Conservation (phyloP, 805 yeast species). For the Nakazawaea ishiwadae region DNA sequence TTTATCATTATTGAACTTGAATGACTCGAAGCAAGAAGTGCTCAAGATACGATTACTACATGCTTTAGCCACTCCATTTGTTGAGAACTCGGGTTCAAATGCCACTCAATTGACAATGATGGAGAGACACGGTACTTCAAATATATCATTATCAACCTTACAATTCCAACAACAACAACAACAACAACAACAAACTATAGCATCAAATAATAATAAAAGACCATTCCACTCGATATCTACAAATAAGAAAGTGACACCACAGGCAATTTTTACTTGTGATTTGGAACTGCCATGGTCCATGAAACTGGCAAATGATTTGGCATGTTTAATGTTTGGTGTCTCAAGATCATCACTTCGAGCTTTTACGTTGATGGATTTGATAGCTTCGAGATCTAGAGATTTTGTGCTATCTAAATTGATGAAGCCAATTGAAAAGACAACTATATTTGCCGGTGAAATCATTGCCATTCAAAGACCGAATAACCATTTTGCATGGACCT, state of each 20-base stretch:
- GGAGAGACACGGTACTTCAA: slow-evolving; percentile 13
- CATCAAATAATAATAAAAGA: slow-evolving; percentile 7
- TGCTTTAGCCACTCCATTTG: slow-evolving; percentile 67
- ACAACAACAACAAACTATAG: too few relatives aligned
- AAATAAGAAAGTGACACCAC: slow-evolving; percentile 67
- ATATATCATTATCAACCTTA: slow-evolving; percentile 26
- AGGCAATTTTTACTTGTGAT: slow-evolving; percentile 81
- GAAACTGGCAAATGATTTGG: slow-evolving; percentile 83
- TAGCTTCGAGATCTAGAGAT: slow-evolving; percentile 70
- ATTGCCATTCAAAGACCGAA: slow-evolving; percentile 74
- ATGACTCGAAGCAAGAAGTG: slow-evolving; percentile 32
- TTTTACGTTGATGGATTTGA: slow-evolving; percentile 66
- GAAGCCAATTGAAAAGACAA: slow-evolving; percentile 29
- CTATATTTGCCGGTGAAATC: slow-evolving; percentile 78
- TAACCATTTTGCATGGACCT: slow-evolving; percentile 70
- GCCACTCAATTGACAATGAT: slow-evolving; percentile 1
- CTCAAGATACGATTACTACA: slow-evolving; percentile 45
- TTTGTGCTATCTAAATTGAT: slow-evolving; percentile 58
- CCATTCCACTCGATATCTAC: slow-evolving; percentile 59
- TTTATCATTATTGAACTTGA: slow-evolving; percentile 42
- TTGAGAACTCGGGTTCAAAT: slow-evolving; percentile 33
- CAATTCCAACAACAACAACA: slow-evolving; percentile 14
- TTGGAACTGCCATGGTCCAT: slow-evolving; percentile 72
- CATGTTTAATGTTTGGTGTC: slow-evolving; percentile 82
- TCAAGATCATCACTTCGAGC: slow-evolving; percentile 58